phyloP scores from a whole-genome alignment of 805 yeast genomes.

The Ogataea chonburiensis region DNA sequence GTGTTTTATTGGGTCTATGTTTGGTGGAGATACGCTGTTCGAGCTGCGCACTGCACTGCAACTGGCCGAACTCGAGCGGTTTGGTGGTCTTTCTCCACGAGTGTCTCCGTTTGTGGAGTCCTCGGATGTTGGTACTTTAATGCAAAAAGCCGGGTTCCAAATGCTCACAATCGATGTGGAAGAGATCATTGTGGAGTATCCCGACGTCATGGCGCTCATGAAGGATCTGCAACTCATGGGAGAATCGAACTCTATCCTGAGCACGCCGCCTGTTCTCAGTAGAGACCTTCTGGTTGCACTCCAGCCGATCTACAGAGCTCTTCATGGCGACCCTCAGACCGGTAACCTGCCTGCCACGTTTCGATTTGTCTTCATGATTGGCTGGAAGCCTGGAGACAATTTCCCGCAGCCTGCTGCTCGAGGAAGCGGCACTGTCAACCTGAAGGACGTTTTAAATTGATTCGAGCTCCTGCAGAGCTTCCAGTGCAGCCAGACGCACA shows the following conservation, averaged over 20 bases:
- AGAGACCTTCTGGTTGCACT: slow-evolving; percentile 73
- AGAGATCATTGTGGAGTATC: slow-evolving; percentile 76
- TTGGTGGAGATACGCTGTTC: slow-evolving; percentile 83
- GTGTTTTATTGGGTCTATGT: slow-evolving; percentile 73
- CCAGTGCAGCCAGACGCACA: slow-evolving; percentile 19
- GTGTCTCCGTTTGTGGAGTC: slow-evolving; percentile 79
- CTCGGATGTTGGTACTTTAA: slow-evolving; percentile 68
- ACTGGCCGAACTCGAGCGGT: slow-evolving; percentile 76
- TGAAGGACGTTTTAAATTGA: slow-evolving; percentile 56
- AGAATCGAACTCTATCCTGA: slow-evolving; percentile 62
- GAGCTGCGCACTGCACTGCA: slow-evolving; percentile 79
- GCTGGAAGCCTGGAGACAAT: slow-evolving; percentile 74
- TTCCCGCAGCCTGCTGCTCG: slow-evolving; percentile 74
- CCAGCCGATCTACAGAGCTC: slow-evolving; percentile 64
- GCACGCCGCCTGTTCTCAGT: slow-evolving; percentile 41
- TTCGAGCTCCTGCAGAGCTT: slow-evolving; percentile 24
- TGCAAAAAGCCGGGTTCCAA: slow-evolving; percentile 75
- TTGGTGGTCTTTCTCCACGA: slow-evolving; percentile 78
- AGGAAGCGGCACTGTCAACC: slow-evolving; percentile 66
- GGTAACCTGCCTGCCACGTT: slow-evolving; percentile 73
- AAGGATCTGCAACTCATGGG: slow-evolving; percentile 81
- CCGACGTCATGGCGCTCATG: slow-evolving; percentile 64
- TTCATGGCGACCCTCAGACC: slow-evolving; percentile 63
- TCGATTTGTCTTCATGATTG: slow-evolving; percentile 78
- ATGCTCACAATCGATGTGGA: slow-evolving; percentile 83